These are phyloP conservation scores for Pogostemon cablin DNA, from an alignment of 257 asterid species.

Conservation along the genomic window DNA sequence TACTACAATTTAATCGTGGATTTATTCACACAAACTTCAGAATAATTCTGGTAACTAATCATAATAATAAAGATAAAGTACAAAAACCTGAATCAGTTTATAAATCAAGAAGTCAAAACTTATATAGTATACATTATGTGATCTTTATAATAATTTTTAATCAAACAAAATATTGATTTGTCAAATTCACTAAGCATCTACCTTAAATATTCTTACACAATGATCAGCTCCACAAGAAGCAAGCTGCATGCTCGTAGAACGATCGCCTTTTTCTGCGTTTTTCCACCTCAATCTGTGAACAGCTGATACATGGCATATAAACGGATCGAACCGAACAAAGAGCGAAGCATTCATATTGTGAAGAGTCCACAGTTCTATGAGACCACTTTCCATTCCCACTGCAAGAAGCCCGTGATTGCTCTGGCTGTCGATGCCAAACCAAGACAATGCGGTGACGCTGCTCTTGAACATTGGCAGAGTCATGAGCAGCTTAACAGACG, in stretches of 20 bases:
- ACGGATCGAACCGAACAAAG: conserved; percentile 59
- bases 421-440: conserved; percentile 64
- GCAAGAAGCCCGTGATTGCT: conserved; percentile 67
- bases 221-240: conserved; percentile 97
- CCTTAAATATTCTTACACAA: conserved; percentile 73
- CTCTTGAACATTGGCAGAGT: conserved; percentile 75
- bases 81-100: too few relatives aligned
- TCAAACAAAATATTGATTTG: conserved; percentile 3
- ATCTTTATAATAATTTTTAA: not conserved
- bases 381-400: conserved; percentile 90
- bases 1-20: too few relatives aligned
- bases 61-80: too few relatives aligned
- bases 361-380: conserved; percentile 79
- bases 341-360: conserved; percentile 38
- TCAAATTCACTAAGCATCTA: conserved; percentile 27
- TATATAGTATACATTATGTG: not conserved
- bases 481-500: conserved; percentile 57
- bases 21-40: too few relatives aligned
- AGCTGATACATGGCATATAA: conserved; percentile 75
- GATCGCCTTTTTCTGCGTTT: conserved; percentile 42
- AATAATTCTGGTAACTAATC: too few relatives aligned
- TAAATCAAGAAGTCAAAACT: too few relatives aligned
- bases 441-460: conserved; percentile 79
- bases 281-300: conserved; percentile 79
- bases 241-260: conserved; percentile 52